These are phyloP conservation scores for Kluyveromyces nonfermentans DNA, from an alignment of 805 yeast genomes.

Conservation along the genomic window DNA sequence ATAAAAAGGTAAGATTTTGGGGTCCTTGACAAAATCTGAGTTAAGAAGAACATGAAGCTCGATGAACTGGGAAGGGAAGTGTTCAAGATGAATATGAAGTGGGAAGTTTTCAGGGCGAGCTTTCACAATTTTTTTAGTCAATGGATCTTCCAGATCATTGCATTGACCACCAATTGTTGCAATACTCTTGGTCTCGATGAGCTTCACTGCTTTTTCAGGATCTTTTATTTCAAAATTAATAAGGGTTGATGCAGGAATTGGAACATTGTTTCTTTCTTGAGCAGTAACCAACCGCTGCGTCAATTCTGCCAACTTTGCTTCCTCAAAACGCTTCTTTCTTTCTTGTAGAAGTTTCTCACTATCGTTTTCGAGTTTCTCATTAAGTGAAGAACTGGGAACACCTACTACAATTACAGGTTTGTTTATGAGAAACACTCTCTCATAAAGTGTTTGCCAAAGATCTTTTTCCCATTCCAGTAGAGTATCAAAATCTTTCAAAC, in stretches of 20 bases:
- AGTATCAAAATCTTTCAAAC: slow-evolving; percentile 43
- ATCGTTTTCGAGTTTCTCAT: slow-evolving; percentile 41
- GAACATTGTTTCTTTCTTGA: slow-evolving; percentile 54
- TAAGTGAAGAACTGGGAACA: slow-evolving; percentile 52
- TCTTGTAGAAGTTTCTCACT: slow-evolving; percentile 40
- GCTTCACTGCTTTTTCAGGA: slow-evolving; percentile 55
- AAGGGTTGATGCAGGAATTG: slow-evolving; percentile 64
- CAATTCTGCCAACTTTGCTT: slow-evolving; percentile 47
- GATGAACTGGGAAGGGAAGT: slow-evolving; percentile 69
- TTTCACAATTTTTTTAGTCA: slow-evolving; percentile 19
- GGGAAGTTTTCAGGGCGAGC: slow-evolving; percentile 44
- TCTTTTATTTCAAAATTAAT: slow-evolving; percentile 60
- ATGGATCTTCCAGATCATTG: slow-evolving; percentile 25
- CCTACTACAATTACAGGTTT: slow-evolving; percentile 60
- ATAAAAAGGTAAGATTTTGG: slow-evolving; percentile 50
- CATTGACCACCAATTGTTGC: slow-evolving; percentile 43
- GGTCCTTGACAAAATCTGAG: slow-evolving; percentile 40
- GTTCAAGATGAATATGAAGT: slow-evolving; percentile 67
- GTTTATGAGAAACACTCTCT: slow-evolving; percentile 47
- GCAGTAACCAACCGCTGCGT: slow-evolving; percentile 50
- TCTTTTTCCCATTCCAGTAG: slow-evolving; percentile 51
- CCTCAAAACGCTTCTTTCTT: slow-evolving; percentile 46
- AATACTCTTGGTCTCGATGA: slow-evolving; percentile 60
- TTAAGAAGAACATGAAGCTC: slow-evolving; percentile 54
- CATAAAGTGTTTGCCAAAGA: slow-evolving; percentile 57